Evolutionary conservation across 305 asterid genomes (phyloP).

Genomic region (Fraxinus baroniana): DNA sequence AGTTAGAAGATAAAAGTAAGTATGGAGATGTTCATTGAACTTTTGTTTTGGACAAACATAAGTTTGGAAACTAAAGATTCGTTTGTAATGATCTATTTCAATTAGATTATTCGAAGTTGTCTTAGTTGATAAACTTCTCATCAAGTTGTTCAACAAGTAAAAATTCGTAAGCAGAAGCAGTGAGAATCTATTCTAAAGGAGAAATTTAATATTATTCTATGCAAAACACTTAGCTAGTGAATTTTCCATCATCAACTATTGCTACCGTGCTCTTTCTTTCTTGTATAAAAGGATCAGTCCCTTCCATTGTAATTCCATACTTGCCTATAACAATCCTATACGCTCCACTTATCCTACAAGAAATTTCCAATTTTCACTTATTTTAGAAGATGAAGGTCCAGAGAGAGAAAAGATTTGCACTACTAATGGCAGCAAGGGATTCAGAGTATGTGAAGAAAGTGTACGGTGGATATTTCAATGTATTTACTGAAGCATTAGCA

Average conservation of each 20-base stretch:
- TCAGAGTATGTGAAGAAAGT: constrained; percentile 61
- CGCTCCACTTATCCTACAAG: not conserved
- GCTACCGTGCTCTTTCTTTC: not conserved
- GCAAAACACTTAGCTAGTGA: not conserved
- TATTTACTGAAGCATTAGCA: constrained; percentile 55
- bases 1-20: not conserved
- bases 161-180: not conserved
- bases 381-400: constrained; percentile 32
- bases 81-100: not conserved
- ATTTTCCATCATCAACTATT: not conserved
- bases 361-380: not conserved
- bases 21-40: not conserved
- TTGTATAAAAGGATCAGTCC: constrained; percentile 8
- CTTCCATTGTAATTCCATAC: not conserved
- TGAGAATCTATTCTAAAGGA: not conserved
- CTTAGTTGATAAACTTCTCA: not conserved
- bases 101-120: not conserved
- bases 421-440: constrained; percentile 57
- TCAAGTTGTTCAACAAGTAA: not conserved
- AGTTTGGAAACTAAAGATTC: not conserved
- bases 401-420: constrained; percentile 47
- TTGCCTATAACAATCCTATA: not conserved
- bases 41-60: not conserved
- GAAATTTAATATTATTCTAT: not conserved
- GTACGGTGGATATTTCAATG: constrained; percentile 65